Evolutionary conservation across 2,329 filamentous ascomycete genomes (phyloP), one percentile per base, ranked within the genome.

Genomic region (Ceratocystis diversiconidia): DNA sequence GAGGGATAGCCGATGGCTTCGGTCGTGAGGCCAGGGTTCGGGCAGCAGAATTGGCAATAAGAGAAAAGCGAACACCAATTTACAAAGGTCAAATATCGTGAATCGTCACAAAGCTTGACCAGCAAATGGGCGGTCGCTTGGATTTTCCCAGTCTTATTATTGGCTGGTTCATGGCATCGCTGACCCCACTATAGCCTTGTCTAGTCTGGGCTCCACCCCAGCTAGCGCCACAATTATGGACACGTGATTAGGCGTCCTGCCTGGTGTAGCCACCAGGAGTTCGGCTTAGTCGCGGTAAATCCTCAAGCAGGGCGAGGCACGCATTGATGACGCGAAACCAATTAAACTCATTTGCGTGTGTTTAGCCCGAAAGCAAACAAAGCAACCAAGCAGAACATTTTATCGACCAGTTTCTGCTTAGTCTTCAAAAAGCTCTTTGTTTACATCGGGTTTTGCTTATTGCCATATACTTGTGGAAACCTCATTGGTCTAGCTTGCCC

Each of bases 191-290:
- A 32, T 41, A 65, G 63, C 63, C 55, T 65, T 65, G 55, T 36
- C 48, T 5, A 28, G 19, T 3, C n/a, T 12, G n/a, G 19, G n/a
- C 17, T 25, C 22, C 48, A 22, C 48, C 22, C 7, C n/a, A 44
- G 15, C 22, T 12, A 25, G 22, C 63, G 63, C 63, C 63, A 65
- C 55, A 65, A 1, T 3, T 25, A n/a, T 4, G 2, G 0, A 7
- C 66, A 67, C 66, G 66, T 67, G 66, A 67, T 32, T 46, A 55
- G 66, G 66, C 61, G 66, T 67, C 10, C n/a, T 30, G 55, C 15
- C 10, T 59, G n/a, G 7, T 32, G 22, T 50, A 55, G 43, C 61
- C 60, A 61, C 36, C n/a, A 28, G 22, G 52, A 52, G 52, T 12
- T 15, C 15, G 43, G 28, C 25, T 59, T 41, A 50, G 61, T 63